A percentile compares a stretch with the other conserved stretches of the same genome.
Evolutionary conservation across 1,139 yeast species (phyloP).

Genomic region (Saccharomyces hybrid): DNA sequence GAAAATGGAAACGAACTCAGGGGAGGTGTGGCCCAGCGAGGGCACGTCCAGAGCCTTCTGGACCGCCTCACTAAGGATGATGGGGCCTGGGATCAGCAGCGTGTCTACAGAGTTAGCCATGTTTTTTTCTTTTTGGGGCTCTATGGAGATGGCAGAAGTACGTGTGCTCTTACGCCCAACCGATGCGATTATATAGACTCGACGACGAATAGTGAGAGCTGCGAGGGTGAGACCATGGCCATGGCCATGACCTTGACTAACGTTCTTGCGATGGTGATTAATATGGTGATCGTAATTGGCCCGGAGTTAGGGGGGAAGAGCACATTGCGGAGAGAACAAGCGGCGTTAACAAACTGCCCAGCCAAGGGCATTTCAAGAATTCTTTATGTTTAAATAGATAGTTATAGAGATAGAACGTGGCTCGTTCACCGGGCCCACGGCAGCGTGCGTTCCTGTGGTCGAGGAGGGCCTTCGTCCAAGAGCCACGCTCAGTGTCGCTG

Average conservation of each 20-base stretch:
- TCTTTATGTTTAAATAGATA: constrained; percentile 1
- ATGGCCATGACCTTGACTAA: background rate
- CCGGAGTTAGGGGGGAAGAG: background rate
- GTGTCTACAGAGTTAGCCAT: constrained; percentile 14
- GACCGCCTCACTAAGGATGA: constrained; percentile 78
- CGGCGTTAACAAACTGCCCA: background rate
- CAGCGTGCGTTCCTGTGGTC: background rate
- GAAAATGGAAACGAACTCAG: constrained; percentile 71
- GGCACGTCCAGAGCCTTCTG: constrained; percentile 78
- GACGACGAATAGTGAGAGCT: background rate
- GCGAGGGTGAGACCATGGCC: too few species aligned
- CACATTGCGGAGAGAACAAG: background rate
- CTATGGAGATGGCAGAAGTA: background rate
- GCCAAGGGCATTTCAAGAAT: background rate
- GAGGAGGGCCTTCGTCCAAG: constrained; percentile 2
- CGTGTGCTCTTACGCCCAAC: background rate
- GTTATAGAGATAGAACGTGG: background rate
- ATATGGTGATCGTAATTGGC: background rate
- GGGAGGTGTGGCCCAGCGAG: constrained; percentile 85
- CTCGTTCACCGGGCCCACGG: background rate
- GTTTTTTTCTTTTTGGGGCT: background rate
- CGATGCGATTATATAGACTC: background rate
- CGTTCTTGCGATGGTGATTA: background rate
- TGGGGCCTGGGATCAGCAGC: constrained; percentile 88
- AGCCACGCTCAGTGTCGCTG: constrained; percentile 6